Evolutionary conservation across 2,329 filamentous ascomycete genomes (phyloP).

Genomic region (Mycosphaerelloides madeirae): DNA sequence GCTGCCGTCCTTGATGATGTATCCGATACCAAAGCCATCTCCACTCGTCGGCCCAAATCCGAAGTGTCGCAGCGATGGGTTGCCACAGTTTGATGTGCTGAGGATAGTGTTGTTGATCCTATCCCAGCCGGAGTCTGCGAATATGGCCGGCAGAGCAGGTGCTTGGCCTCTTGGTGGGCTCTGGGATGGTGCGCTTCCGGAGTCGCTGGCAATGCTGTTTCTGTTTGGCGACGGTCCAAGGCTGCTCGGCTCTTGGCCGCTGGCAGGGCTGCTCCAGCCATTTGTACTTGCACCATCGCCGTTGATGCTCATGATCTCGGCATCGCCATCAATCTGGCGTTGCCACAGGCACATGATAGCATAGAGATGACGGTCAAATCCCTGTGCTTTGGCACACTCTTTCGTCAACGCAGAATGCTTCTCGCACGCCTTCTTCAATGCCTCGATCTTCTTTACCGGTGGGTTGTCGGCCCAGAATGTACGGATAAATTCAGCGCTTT

Average conservation of each 20-base stretch:
- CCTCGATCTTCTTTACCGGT: constrained; percentile 75
- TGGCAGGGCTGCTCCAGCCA: constrained; percentile 50
- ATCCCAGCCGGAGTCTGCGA: constrained; percentile 87
- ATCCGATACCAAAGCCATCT: constrained; percentile 94
- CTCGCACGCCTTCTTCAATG: constrained; percentile 75
- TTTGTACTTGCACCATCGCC: constrained; percentile 53
- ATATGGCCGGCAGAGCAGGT: constrained; percentile 68
- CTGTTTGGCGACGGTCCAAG: constrained; percentile 52
- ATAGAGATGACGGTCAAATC: constrained; percentile 89
- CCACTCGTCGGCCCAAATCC: constrained; percentile 92
- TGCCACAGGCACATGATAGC: constrained; percentile 95
- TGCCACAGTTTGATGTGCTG: constrained; percentile 97
- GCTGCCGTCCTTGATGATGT: constrained; percentile 94
- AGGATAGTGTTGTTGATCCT: constrained; percentile 91
- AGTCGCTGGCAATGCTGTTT: constrained; percentile 48
- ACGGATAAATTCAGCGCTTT: constrained; percentile 82
- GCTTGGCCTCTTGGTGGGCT: constrained; percentile 48
- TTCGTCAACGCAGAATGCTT: constrained; percentile 75
- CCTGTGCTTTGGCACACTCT: constrained; percentile 82
- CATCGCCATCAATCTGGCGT: constrained; percentile 71
- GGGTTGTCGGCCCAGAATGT: constrained; percentile 94
- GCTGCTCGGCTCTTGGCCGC: constrained; percentile 46
- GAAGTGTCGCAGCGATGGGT: constrained; percentile 89
- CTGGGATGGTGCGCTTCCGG: constrained; percentile 40
- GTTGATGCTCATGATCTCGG: constrained; percentile 34